Conservation (phyloP, 2,329 filamentous ascomycete genomes). For the Berkeleyomyces basicola region DNA sequence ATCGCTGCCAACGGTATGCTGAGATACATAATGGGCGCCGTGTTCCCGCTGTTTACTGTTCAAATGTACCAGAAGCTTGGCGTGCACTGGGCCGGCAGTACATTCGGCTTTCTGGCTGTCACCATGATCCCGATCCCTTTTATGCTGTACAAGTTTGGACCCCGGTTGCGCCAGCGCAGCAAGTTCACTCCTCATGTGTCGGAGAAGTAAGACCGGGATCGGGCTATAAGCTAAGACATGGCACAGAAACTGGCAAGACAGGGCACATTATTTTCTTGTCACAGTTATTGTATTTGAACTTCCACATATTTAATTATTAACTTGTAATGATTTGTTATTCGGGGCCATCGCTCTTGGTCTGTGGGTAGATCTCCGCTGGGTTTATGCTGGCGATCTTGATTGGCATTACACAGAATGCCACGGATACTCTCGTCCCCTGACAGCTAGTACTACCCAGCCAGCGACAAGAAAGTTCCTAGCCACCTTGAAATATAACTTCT, state of each 20-base stretch:
- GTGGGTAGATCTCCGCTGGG: no score
- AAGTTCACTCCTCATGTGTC: background rate
- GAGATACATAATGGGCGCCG: constrained; percentile 37
- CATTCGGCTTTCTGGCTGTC: constrained; percentile 31
- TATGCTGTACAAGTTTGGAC: constrained; percentile 34
- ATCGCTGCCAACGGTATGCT: constrained; percentile 42
- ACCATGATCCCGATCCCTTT: constrained; percentile 35
- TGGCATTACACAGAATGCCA: no score
- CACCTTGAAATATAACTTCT: no score
- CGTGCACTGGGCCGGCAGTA: constrained; percentile 30
- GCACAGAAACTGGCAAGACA: background rate
- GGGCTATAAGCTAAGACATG: background rate
- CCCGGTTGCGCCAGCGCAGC: constrained; percentile 20
- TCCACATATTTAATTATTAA: no score
- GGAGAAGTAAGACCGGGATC: background rate
- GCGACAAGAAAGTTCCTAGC: no score
- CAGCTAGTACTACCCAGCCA: no score
- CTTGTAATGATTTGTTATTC: no score
- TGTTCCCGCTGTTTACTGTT: constrained; percentile 44
- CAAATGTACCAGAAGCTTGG: constrained; percentile 33
- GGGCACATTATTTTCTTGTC: no score
- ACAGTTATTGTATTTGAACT: no score
- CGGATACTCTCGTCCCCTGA: no score
- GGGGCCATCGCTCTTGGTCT: no score
- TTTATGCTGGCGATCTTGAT: no score